Conservation (phyloP, 768 basidiomycete genomes). For the Hemileccinum impolitum region DNA sequence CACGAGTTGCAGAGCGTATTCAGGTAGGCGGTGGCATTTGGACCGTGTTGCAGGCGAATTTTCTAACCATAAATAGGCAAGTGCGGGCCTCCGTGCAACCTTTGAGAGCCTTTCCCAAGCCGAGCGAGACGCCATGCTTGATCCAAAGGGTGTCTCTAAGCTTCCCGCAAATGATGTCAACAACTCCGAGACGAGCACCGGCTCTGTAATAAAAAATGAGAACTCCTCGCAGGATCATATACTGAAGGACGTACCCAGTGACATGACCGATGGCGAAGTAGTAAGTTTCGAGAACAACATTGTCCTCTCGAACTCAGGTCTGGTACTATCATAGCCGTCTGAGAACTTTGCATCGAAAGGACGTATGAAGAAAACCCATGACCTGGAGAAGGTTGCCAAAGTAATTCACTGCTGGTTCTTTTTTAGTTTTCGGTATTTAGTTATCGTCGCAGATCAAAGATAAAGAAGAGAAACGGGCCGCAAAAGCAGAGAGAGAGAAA, state of each 20-base stretch:
- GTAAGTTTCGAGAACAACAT: conserved; percentile 22
- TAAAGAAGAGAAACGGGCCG: conserved; percentile 61
- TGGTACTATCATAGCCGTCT: conserved; percentile 12
- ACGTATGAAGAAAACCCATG: conserved; percentile 49
- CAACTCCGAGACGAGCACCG: conserved; percentile 15
- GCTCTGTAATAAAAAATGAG: conserved; percentile 1
- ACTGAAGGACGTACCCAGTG: conserved; percentile 26
- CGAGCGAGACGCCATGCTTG: conserved; percentile 55
- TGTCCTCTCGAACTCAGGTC: background rate
- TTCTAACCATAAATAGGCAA: conserved; percentile 45
- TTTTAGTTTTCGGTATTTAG: conserved; percentile 4
- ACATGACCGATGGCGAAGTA: conserved; percentile 39
- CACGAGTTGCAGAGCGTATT: conserved; percentile 58
- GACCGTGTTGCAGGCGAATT: background rate
- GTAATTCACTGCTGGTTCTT: conserved; percentile 11
- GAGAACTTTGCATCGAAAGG: conserved; percentile 29
- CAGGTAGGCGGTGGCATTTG: conserved; percentile 43
- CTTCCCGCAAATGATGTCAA: conserved; percentile 34
- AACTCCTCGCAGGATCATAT: conserved; percentile 23
- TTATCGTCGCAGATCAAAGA: conserved; percentile 56
- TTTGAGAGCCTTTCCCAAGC: conserved; percentile 58
- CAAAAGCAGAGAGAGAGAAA: conserved; percentile 68
- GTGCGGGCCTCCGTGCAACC: conserved; percentile 47
- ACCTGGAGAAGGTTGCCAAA: conserved; percentile 49
- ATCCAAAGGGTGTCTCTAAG: conserved; percentile 41